These are phyloP conservation scores for Neonectria sp. DNA, from an alignment of 2,329 filamentous ascomycete species.

Conservation along the genomic window DNA sequence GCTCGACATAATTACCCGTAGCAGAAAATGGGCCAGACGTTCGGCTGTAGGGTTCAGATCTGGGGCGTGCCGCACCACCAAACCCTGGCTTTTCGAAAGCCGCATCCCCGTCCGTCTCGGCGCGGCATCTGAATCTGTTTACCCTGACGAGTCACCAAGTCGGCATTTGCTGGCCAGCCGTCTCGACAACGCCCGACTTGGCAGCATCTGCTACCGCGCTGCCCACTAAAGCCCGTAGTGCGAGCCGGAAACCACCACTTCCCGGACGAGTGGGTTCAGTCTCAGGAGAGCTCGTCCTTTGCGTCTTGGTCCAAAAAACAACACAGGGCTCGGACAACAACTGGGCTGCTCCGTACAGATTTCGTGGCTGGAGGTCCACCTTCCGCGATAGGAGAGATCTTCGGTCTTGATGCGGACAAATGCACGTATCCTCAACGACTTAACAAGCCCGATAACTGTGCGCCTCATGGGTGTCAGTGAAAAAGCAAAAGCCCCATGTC, in stretches of 20 bases:
- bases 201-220: constrained; percentile 8
- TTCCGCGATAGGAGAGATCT: constrained; percentile 26
- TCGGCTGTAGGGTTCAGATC: constrained; percentile 17
- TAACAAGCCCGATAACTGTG: constrained; percentile 7
- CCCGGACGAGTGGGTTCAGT: constrained; percentile 13
- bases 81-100: constrained; percentile 1
- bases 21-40: constrained; percentile 11
- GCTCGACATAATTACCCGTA: constrained; percentile 8
- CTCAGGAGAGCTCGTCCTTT: constrained; percentile 25
- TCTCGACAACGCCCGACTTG: constrained; percentile 6
- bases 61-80: constrained; percentile 16
- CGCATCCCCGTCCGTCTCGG: constrained; percentile 19
- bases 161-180: constrained; percentile 24
- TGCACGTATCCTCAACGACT: constrained; percentile 16
- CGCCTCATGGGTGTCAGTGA: constrained; percentile 12
- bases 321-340: not conserved
- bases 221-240: constrained; percentile 5
- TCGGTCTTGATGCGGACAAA: constrained; percentile 17
- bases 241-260: constrained; percentile 15
- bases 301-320: constrained; percentile 4
- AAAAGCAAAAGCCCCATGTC: constrained; percentile 21
- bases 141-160: constrained; percentile 16
- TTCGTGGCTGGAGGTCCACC: constrained; percentile 15
- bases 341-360: constrained; percentile 16
- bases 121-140: constrained; percentile 24